Base-by-base conservation (phyloP, 306 rosid genomes). In the Albizia julibrissin region DNA sequence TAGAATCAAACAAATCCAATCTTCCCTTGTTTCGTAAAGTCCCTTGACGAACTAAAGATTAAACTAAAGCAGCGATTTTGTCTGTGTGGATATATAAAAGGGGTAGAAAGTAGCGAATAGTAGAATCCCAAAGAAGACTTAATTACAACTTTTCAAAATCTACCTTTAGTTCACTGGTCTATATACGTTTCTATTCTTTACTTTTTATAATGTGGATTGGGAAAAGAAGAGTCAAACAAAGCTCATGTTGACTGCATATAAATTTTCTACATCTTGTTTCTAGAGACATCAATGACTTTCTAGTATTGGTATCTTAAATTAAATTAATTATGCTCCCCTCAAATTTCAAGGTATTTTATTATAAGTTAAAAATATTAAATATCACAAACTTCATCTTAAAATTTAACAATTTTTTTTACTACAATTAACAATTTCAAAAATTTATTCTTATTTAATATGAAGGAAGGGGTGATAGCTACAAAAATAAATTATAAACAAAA, bases 181-280 rank as follows among this genome's bases (percentile, higher is more conserved):
- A 9, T 11, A 9, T 74, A 33, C 49, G 72, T 72, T 81, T 74
- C 62, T 76, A 12, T 66, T 81, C 79, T 54, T 52, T 26, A 56
- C 26, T 19, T 19, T 15, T 50, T 54, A 19, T 19, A 68, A 24
- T 3, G 65, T 49, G 43, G 64, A 69, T 50, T 74, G 59, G 74
- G 62, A 77, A 80, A 74, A 81, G 40, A 80, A 58, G 68, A 73
- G 88, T 85, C 90, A 87, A 84, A 79, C 12, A 85, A 76, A 79
- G 81, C 44, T 76, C 62, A 8, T 80, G 81, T 87, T 82, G 85
- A 85, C 87, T 52, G 7, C 24, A 22, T 14, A 5, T 11, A 24
- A 9, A 44, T 52, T 22, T 77, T 46, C 59, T 56, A 66, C 49
- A 31, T 65, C 34, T 54, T 18, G 33, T 14, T 74, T 37, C 75